Conservation (phyloP, 2,329 filamentous ascomycete species). For the Cryphonectria japonica region DNA sequence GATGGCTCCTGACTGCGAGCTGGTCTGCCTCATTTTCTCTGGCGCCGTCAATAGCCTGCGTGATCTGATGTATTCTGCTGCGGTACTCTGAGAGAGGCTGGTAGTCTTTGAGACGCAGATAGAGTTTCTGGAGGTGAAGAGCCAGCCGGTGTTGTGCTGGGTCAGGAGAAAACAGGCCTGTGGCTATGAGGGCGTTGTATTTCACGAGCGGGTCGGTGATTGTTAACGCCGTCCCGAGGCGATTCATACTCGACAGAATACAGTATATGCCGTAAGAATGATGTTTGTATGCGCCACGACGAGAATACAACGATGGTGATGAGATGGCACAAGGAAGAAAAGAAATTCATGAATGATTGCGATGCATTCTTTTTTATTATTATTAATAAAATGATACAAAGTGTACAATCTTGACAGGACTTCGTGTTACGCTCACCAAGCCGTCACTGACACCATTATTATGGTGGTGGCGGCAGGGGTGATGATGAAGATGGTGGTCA, state of each 20-base stretch:
- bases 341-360: not conserved
- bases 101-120: conserved; percentile 77
- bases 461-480: not conserved
- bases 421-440: not conserved
- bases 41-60: conserved; percentile 47
- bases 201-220: conserved; percentile 77
- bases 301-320: not conserved
- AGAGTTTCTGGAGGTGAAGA: conserved; percentile 76
- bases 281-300: not conserved
- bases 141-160: conserved; percentile 73
- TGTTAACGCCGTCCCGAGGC: conserved; percentile 52
- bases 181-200: conserved; percentile 72
- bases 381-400: not conserved
- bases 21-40: conserved; percentile 39
- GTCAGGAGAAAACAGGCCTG: conserved; percentile 69
- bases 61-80: conserved; percentile 65
- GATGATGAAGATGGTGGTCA: not conserved
- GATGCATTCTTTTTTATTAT: not conserved
- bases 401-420: not conserved
- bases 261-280: not conserved
- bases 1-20: conserved; percentile 57
- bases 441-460: not conserved
- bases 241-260: conserved; percentile 37
- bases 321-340: not conserved
- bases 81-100: conserved; percentile 72